Evolutionary conservation across 139 green algal genomes (phyloP).

Genomic region (Volvox africanus): DNA sequence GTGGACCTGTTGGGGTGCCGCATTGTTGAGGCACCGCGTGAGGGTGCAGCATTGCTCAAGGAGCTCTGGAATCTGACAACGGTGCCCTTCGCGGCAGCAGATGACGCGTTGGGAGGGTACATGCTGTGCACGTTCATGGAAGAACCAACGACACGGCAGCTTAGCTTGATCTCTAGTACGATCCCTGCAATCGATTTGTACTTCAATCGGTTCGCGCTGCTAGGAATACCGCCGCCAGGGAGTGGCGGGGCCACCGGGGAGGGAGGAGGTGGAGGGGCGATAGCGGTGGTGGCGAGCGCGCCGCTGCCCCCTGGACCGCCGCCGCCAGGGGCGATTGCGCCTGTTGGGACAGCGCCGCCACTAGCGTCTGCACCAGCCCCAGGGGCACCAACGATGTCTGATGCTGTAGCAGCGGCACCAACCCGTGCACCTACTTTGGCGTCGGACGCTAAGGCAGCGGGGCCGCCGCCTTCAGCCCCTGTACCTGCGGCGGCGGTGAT

Average conservation of each 20-base stretch:
- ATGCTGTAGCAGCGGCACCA: background rate
- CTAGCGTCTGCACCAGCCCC: background rate
- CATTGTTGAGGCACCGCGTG: conserved; percentile 52
- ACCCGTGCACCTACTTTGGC: background rate
- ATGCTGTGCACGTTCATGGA: conserved; percentile 60
- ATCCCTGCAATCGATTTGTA: conserved; percentile 45
- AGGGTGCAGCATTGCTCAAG: conserved; percentile 61
- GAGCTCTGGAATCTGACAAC: conserved; percentile 59
- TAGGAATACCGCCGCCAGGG: background rate
- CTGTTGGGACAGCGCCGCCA: conserved; percentile 25
- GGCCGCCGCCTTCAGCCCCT: background rate
- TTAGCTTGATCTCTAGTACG: conserved; percentile 30
- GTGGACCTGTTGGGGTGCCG: conserved; percentile 62
- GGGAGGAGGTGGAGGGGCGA: background rate
- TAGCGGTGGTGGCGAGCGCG: background rate
- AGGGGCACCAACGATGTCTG: background rate
- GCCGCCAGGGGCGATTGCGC: background rate
- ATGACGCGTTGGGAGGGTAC: conserved; percentile 59
- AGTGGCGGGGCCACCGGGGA: background rate
- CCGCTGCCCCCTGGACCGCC: conserved; percentile 39
- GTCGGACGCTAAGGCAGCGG: background rate
- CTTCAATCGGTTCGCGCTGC: conserved; percentile 32
- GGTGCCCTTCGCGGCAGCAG: conserved; percentile 64
- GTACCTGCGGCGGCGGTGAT: background rate
- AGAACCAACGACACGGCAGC: conserved; percentile 37